phyloP scores from a whole-genome alignment of 192 early-diverging fungal species.

The Linnemannia elongata region DNA sequence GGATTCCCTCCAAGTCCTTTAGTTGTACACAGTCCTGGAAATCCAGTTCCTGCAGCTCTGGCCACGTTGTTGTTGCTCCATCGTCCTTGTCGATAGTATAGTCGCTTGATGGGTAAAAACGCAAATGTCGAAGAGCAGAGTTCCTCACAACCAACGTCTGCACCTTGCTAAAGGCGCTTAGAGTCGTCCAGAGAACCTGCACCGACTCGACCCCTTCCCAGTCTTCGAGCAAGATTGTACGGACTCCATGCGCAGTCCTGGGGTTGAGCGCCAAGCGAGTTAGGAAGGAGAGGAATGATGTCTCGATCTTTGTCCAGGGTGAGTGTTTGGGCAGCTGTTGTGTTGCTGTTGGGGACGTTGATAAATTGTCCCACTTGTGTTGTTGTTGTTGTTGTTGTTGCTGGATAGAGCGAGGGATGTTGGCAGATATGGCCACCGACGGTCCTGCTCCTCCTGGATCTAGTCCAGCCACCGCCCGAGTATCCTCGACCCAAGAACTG shows the following conservation, averaged over 20 bases:
- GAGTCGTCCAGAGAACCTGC: background rate
- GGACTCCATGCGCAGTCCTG: constrained; percentile 5
- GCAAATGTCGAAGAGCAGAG: background rate
- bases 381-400: background rate
- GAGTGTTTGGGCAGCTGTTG: background rate
- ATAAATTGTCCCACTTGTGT: too few relatives aligned
- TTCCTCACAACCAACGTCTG: constrained; percentile 1
- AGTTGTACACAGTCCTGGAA: constrained; percentile 27
- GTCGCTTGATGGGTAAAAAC: background rate
- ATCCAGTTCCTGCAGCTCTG: constrained; percentile 19
- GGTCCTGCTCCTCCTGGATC: background rate
- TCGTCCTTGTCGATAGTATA: background rate
- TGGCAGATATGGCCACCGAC: background rate
- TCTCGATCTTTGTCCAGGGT: constrained; percentile 11
- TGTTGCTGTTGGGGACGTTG: background rate
- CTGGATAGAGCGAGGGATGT: background rate
- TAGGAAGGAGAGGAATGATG: constrained; percentile 22
- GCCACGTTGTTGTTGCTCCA: background rate
- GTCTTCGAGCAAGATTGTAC: background rate
- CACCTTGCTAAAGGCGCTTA: background rate
- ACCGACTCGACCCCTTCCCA: constrained; percentile 15
- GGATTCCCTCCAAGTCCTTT: constrained; percentile 22
- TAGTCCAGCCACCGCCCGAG: background rate
- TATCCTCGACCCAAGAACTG: background rate
- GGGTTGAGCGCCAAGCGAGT: background rate